Conservation (phyloP, 2,329 filamentous ascomycete genomes). For the Gnomoniopsis sp. region DNA sequence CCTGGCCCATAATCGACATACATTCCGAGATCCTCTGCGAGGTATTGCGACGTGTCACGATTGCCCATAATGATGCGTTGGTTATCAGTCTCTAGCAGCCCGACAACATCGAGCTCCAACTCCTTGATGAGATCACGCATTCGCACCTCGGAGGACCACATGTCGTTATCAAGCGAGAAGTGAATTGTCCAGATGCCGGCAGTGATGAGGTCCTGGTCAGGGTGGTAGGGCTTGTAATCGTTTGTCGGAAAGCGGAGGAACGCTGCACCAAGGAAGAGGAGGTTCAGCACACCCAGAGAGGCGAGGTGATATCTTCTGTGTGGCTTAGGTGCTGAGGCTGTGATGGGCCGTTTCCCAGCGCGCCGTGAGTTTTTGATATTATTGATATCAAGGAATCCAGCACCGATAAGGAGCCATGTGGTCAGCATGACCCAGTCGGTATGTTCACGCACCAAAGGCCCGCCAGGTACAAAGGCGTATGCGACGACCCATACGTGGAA, state of each 20-base stretch:
- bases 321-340: constrained; percentile 23
- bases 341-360: constrained; percentile 29
- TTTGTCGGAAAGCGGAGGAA: constrained; percentile 91
- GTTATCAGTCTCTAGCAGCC: constrained; percentile 87
- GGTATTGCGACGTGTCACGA: constrained; percentile 89
- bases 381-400: constrained; percentile 74
- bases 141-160: constrained; percentile 95
- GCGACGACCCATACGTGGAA: constrained; percentile 99
- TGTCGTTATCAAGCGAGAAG: constrained; percentile 96
- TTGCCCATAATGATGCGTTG: constrained; percentile 99
- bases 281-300: constrained; percentile 70
- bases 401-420: constrained; percentile 80
- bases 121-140: constrained; percentile 90
- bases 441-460: constrained; percentile 85
- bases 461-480: constrained; percentile 95
- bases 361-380: constrained; percentile 43
- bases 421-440: constrained; percentile 93
- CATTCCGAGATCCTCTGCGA: constrained; percentile 97
- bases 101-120: constrained; percentile 94
- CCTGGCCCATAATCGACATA: constrained; percentile 97
- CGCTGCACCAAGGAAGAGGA: constrained; percentile 75
- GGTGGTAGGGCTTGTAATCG: constrained; percentile 87
- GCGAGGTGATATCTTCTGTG: constrained; percentile 51
- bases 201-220: constrained; percentile 81
- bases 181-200: constrained; percentile 99